Evolutionary conservation across 352 stramenopile genomes (phyloP).

Genomic region (Globisporangium radiosum): DNA sequence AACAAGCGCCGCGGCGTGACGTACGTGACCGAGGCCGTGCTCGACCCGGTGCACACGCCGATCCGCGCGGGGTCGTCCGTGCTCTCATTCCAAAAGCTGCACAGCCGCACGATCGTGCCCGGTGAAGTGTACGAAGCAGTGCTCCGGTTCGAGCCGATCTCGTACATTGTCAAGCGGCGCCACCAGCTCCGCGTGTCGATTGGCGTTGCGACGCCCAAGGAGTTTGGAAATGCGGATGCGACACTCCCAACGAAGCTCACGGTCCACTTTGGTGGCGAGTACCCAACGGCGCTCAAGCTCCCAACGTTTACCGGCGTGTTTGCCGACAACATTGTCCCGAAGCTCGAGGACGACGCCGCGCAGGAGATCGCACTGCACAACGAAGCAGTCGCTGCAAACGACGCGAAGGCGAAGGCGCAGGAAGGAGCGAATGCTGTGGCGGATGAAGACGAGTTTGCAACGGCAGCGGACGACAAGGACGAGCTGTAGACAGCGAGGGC

Average conservation of each 20-base stretch:
- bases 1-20: slow-evolving; percentile 73
- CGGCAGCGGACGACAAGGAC: slow-evolving; percentile 44
- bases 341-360: slow-evolving; percentile 16
- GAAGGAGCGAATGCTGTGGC: slow-evolving; percentile 5
- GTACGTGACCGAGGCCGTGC: slow-evolving; percentile 73
- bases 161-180: slow-evolving; percentile 71
- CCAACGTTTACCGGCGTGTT: slow-evolving; percentile 53
- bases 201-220: slow-evolving; percentile 39
- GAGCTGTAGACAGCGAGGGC: slow-evolving; percentile 29
- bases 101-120: slow-evolving; percentile 52
- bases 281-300: slow-evolving; percentile 70
- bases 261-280: slow-evolving; percentile 62
- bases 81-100: slow-evolving; percentile 56
- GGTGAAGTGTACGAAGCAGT: slow-evolving; percentile 72
- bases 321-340: slow-evolving; percentile 52
- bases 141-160: slow-evolving; percentile 68
- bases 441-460: slow-evolving; percentile 40
- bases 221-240: slow-evolving; percentile 44
- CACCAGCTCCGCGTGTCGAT: slow-evolving; percentile 75
- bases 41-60: slow-evolving; percentile 66
- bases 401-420: slow-evolving; percentile 6
- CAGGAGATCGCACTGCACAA: slow-evolving; percentile 11
- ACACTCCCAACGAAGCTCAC: slow-evolving; percentile 62
- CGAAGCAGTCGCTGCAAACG: too few relatives aligned
- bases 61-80: slow-evolving; percentile 53